Conservation (phyloP, 2,329 filamentous ascomycete genomes). For the Penicillium sp. region DNA sequence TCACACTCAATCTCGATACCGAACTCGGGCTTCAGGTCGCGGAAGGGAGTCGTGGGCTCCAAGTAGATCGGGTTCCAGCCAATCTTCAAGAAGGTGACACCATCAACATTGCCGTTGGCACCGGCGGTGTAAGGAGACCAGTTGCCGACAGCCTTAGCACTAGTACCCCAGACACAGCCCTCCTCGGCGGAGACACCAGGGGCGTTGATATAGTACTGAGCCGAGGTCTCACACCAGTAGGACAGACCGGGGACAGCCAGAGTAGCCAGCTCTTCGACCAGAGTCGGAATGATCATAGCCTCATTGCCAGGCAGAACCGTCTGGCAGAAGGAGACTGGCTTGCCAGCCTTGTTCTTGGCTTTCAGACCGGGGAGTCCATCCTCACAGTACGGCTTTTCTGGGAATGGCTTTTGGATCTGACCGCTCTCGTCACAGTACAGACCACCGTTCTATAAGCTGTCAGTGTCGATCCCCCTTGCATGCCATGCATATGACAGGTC, state of each 20-base stretch:
- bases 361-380: slow-evolving; percentile 60
- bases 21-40: slow-evolving; percentile 55
- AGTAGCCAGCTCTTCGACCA: slow-evolving; percentile 52
- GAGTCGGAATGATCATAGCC: slow-evolving; percentile 75
- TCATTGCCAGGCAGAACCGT: slow-evolving; percentile 74
- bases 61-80: slow-evolving; percentile 72
- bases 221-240: slow-evolving; percentile 68
- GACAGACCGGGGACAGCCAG: slow-evolving; percentile 63
- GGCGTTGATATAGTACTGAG: slow-evolving; percentile 75
- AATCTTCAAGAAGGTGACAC: slow-evolving; percentile 67
- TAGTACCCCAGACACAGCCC: slow-evolving; percentile 67
- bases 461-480: slow-evolving; percentile 7
- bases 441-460: slow-evolving; percentile 58
- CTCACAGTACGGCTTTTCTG: slow-evolving; percentile 62
- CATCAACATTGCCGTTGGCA: slow-evolving; percentile 60
- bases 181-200: slow-evolving; percentile 56
- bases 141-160: slow-evolving; percentile 60
- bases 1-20: slow-evolving; percentile 66
- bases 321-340: slow-evolving; percentile 66
- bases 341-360: slow-evolving; percentile 60
- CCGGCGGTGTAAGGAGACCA: slow-evolving; percentile 73
- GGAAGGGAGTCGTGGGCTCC: slow-evolving; percentile 49
- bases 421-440: slow-evolving; percentile 65
- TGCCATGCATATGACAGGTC: slow-evolving; percentile 6
- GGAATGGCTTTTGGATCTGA: slow-evolving; percentile 63